Percentiles rank a stretch among this genome's conserved stretches.
These are phyloP conservation scores for Fusarium verticillioides DNA, from an alignment of 2,329 filamentous ascomycete genomes.

Conservation along the genomic window DNA sequence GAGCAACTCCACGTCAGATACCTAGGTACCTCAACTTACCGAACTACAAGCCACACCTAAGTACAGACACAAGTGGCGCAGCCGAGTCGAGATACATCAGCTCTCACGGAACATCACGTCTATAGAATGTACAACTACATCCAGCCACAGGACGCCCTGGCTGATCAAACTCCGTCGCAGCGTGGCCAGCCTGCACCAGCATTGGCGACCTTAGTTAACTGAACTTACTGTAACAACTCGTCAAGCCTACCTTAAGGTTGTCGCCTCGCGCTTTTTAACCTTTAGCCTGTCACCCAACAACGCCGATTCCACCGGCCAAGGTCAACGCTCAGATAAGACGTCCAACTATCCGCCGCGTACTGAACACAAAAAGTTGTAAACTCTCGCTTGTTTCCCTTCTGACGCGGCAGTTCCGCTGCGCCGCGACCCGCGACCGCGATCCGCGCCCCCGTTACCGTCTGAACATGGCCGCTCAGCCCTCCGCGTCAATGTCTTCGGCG, in stretches of 20 bases:
- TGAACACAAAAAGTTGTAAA: slow-evolving; percentile 20
- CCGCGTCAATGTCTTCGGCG: slow-evolving; percentile 51
- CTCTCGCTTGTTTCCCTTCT: slow-evolving; percentile 42
- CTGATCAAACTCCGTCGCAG: slow-evolving; percentile 32
- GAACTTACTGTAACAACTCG: slow-evolving; percentile 21
- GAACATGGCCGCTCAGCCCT: slow-evolving; percentile 59
- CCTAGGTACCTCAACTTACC: not conserved
- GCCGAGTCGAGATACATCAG: not conserved
- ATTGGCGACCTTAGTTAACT: slow-evolving; percentile 2
- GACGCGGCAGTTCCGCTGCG: slow-evolving; percentile 53
- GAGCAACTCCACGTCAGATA: not conserved
- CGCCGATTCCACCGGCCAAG: slow-evolving; percentile 19
- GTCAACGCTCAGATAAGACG: slow-evolving; percentile 17
- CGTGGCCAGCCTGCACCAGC: slow-evolving; percentile 18
- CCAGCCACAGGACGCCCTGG: slow-evolving; percentile 17
- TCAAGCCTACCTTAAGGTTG: slow-evolving; percentile 18
- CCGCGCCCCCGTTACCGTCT: slow-evolving; percentile 36
- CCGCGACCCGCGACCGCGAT: slow-evolving; percentile 43
- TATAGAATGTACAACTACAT: not conserved
- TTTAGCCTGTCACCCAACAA: slow-evolving; percentile 22
- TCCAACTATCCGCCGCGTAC: slow-evolving; percentile 28
- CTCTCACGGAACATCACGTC: fast-evolving
- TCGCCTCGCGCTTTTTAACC: slow-evolving; percentile 30
- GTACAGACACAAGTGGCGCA: slow-evolving; percentile 7
- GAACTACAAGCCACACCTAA: slow-evolving; percentile 14